Evolutionary conservation across 768 basidiomycete species (phyloP).

Genomic region (Rhizopogon vulgaris): DNA sequence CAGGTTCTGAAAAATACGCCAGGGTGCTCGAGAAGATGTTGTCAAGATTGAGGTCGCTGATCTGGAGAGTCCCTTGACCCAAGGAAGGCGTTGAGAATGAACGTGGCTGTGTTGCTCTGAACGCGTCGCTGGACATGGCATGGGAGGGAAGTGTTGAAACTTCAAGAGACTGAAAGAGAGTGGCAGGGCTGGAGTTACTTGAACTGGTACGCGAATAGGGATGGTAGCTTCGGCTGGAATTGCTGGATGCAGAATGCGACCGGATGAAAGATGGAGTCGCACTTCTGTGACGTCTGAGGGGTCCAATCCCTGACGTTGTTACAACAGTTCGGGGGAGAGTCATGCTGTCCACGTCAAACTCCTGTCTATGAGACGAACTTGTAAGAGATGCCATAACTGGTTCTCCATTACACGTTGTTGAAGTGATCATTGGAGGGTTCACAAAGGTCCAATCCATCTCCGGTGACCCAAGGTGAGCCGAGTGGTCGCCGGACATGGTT

Average conservation of each 20-base stretch:
- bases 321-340: conserved; percentile 19
- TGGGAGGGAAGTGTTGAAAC: conserved; percentile 16
- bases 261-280: conserved; percentile 66
- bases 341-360: conserved; percentile 44
- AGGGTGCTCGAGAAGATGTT: conserved; percentile 19
- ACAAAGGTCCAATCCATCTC: conserved; percentile 20
- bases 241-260: conserved; percentile 41
- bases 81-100: conserved; percentile 15
- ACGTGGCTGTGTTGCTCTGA: conserved; percentile 10
- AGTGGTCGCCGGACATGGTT: conserved; percentile 9
- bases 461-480: conserved; percentile 17
- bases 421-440: conserved; percentile 8
- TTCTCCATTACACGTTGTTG: conserved; percentile 30
- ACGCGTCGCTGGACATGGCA: conserved; percentile 9
- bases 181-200: conserved; percentile 24
- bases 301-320: conserved; percentile 39
- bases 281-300: conserved; percentile 64
- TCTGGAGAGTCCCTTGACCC: not conserved
- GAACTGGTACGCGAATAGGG: conserved; percentile 39
- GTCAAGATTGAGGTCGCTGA: conserved; percentile 11
- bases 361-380: conserved; percentile 63
- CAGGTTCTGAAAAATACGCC: conserved; percentile 20
- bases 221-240: conserved; percentile 46
- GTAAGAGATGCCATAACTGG: conserved; percentile 41
- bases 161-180: conserved; percentile 23